phyloP scores from a whole-genome alignment of 768 basidiomycete species.

The Lenzites betulinus region DNA sequence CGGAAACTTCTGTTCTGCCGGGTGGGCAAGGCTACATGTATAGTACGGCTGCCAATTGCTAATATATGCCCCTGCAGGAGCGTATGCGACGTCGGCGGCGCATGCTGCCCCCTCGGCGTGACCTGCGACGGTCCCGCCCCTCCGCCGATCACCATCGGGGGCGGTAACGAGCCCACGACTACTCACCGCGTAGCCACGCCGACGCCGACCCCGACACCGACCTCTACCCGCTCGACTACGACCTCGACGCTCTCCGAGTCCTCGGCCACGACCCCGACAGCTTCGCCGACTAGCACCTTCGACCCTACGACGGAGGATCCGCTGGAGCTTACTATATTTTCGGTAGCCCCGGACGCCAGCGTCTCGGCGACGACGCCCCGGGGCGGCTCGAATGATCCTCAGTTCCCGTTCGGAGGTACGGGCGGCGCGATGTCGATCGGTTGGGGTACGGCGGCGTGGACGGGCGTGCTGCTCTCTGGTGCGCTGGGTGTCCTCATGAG shows the following conservation, averaged over 20 bases:
- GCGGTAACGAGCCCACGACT: background rate
- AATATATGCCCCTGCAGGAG: background rate
- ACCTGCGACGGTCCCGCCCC: slow-evolving; percentile 9
- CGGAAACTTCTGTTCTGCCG: slow-evolving; percentile 9
- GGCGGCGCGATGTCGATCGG: background rate
- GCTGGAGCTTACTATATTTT: background rate
- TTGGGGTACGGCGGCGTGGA: background rate
- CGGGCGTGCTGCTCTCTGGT: background rate
- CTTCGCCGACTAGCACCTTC: background rate
- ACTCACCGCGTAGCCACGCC: background rate
- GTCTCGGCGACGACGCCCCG: background rate
- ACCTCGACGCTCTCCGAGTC: background rate
- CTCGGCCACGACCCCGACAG: background rate
- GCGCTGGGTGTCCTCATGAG: background rate
- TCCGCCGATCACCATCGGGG: slow-evolving; percentile 7
- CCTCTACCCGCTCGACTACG: background rate
- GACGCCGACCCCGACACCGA: background rate
- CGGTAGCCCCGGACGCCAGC: background rate
- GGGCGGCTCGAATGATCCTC: background rate
- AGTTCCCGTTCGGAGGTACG: background rate
- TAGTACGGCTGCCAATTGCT: too few relatives aligned
- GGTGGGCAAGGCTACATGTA: background rate
- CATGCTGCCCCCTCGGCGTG: slow-evolving; percentile 10
- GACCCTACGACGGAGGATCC: background rate
- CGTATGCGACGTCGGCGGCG: slow-evolving; percentile 6